Percentiles rank a stretch among this genome's conserved stretches.
These are phyloP conservation scores for Francoa sonchifolia DNA, from an alignment of 441 rosid genomes.

Conservation along the genomic window DNA sequence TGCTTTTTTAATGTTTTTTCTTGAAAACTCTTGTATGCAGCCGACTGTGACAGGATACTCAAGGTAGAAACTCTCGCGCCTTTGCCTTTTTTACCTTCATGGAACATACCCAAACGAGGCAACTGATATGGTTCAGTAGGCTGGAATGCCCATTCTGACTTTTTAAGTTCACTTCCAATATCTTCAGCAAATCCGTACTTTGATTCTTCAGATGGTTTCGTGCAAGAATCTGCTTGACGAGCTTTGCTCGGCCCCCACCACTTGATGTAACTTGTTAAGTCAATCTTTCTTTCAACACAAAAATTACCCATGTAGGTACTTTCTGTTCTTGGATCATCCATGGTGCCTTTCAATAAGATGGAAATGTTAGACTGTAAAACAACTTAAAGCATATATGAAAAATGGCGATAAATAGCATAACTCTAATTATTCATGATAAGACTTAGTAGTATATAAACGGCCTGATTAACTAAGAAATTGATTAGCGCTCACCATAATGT, in stretches of 20 bases:
- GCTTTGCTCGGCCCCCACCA: constrained; percentile 80
- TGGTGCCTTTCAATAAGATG: constrained; percentile 33
- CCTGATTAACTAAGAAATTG: constrained; percentile 1
- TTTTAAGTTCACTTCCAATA: constrained; percentile 57
- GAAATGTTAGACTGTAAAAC: constrained; percentile 9
- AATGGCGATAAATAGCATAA: no score
- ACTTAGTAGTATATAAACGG: not conserved
- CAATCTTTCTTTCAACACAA: constrained; percentile 71
- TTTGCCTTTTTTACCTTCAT: constrained; percentile 35
- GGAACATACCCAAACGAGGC: constrained; percentile 54
- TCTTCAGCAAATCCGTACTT: constrained; percentile 49
- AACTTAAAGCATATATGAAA: no score
- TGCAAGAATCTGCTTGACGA: constrained; percentile 52
- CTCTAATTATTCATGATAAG: not conserved
- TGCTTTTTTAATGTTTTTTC: constrained; percentile 60
- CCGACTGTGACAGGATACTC: constrained; percentile 66
- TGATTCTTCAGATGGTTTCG: constrained; percentile 55
- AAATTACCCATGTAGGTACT: constrained; percentile 57
- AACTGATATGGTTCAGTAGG: constrained; percentile 77
- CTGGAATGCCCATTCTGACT: constrained; percentile 45
- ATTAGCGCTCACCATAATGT: constrained; percentile 41
- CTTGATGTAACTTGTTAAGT: constrained; percentile 68
- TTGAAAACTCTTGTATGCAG: constrained; percentile 70
- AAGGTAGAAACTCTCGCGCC: constrained; percentile 50
- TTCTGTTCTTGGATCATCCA: constrained; percentile 60